Percentiles rank a stretch among this genome's conserved stretches.
Conservation (phyloP, 305 asterid genomes). For the Rubia tinctorum region DNA sequence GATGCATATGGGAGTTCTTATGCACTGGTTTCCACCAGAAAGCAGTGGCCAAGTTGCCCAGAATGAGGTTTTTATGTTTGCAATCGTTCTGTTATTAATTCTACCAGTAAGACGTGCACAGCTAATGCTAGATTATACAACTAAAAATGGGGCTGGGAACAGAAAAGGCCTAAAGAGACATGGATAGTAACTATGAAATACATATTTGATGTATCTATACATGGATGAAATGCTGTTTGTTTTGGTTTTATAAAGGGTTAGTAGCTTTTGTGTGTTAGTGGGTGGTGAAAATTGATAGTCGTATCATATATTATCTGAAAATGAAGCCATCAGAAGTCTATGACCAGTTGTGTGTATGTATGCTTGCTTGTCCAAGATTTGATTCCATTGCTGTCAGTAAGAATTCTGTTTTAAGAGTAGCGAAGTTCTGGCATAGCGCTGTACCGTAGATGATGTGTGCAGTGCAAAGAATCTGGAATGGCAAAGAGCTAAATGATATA, state of each 20-base stretch:
- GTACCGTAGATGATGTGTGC: not conserved
- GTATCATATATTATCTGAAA: not conserved
- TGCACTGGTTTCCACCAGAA: slow-evolving; percentile 92
- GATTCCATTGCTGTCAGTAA: not conserved
- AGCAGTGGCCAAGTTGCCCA: slow-evolving; percentile 21
- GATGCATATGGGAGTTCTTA: slow-evolving; percentile 73
- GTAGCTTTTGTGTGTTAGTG: not conserved
- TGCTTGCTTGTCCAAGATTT: not conserved
- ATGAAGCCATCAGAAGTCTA: too few species aligned
- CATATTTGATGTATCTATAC: too few species aligned
- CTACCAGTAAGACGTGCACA: not conserved
- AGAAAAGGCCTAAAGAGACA: not conserved
- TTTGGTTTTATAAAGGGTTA: not conserved
- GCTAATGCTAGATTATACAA: not conserved
- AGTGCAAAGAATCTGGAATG: not conserved
- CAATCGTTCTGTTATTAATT: not conserved
- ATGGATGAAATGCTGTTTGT: not conserved
- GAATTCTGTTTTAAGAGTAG: not conserved
- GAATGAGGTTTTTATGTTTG: slow-evolving; percentile 46
- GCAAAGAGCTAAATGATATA: not conserved
- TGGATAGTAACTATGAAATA: not conserved
- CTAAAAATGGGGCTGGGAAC: not conserved
- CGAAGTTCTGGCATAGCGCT: not conserved
- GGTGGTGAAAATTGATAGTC: not conserved
- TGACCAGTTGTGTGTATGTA: not conserved